Base-by-base conservation (phyloP, 2,329 filamentous ascomycete genomes). In the Gaeumannomyces tritici region DNA sequence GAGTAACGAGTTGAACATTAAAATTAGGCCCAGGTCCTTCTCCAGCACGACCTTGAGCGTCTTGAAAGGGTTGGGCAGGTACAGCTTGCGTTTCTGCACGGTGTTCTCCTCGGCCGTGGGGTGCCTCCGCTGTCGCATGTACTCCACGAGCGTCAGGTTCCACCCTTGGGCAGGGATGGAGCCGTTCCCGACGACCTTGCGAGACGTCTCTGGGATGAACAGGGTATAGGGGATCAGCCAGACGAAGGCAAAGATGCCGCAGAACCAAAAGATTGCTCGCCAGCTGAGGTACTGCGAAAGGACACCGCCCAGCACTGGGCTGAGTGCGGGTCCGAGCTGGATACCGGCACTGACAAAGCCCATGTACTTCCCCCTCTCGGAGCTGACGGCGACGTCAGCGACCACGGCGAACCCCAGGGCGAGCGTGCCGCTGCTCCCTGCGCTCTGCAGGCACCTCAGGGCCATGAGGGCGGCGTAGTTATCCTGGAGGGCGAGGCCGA, bases 301-400 rank as follows among this genome's bases (percentile, higher is more conserved):
- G 1, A 89, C 65, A 1, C 87, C 88, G 18, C 88, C 87, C 4
- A 90, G 74, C 1, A 88, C 79, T 0, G 88, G 86, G 0, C 83
- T 80, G 5, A 85, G 62, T 0, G 82, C 74, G 3, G 81, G 80
- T 0, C 80, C 81, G 33, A 89, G 69, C 4, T 86, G 83, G 62
- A 82, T 76, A 21, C 82, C 85, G 4, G 79, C 79, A 35, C 80
- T 82, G n/a, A 86, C 83, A 64, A 86, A 81, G 60, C 84, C 89
- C 76, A 93, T 87, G 69, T 89, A 93, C 62, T 81, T 83, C 3
- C 90, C 90, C 67, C 90, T 78, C 71, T 93, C 88, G 0, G 83
- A 80, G 57, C 82, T 85, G 0, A 87, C 85, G 0, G 86, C 81
- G 6, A 92, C 80, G 68, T 95, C 90, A 0, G 88, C 86, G 18